Evolutionary conservation across 106 monocot species (phyloP), one percentile per base, ranked within the genome.

Genomic region (Iris macrosiphon): DNA sequence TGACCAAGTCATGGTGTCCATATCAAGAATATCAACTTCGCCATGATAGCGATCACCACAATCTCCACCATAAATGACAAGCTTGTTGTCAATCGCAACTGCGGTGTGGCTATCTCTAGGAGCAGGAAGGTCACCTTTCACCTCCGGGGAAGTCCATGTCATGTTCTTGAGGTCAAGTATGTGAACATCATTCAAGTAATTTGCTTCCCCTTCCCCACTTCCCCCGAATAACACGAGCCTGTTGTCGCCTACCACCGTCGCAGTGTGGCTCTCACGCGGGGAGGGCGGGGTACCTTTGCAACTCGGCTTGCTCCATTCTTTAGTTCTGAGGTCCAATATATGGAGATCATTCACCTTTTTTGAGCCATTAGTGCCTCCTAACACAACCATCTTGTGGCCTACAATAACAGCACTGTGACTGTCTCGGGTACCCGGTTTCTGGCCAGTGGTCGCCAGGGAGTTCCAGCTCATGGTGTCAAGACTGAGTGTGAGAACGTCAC

Each of bases 341-440:
- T 94, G 81, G 14, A 94, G 62, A 40, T 88, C 81, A 42, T 94
- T 94, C 11, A 94, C 93, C 69, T 94, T 94, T 68, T 81, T 88
- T 7, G 70, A 47, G 11, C 88, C 93, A 46, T 88, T 85, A 3
- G 88, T 89, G 40, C 93, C 93, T 8, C 93, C 88, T 7, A 94
- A 67, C 0, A 94, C 72, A 1, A 73, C 42, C 88, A 94, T 94
- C 51, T 65, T 75, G 41, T 81, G 62, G 4, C 79, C 93, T 2
- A 85, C 56, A 4, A 88, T 37, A 0, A 60, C 65, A 0, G 88
- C 70, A 5, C 70, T 84, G 42, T 94, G 93, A 70, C 93, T 94
- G 72, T 94, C 93, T 9, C 93, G 64, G 25, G 61, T 79, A 18
- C 93, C 88, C 6, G 93, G 93, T 34, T 63, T 59, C 29, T 65